Conservation (phyloP, 2,329 filamentous ascomycete species). For the Gyromitra esculenta region DNA sequence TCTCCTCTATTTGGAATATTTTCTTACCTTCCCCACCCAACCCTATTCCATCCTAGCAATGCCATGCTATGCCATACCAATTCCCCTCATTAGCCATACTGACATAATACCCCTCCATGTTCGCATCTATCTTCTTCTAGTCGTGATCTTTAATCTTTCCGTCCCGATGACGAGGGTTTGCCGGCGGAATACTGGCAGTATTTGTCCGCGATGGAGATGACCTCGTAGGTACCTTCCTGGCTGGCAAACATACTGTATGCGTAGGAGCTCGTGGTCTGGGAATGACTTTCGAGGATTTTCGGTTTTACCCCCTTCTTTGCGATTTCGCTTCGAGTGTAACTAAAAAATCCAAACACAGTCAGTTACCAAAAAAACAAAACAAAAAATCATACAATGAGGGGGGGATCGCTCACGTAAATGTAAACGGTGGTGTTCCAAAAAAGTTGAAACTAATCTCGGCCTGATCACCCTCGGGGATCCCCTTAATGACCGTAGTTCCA, state of each 20-base stretch:
- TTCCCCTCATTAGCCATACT: not conserved
- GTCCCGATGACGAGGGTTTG: constrained; percentile 40
- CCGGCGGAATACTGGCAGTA: constrained; percentile 74
- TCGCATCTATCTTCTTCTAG: not conserved
- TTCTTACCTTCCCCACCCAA: not conserved
- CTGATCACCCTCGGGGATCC: constrained; percentile 96
- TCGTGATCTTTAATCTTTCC: constrained; percentile 40
- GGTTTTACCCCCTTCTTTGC: constrained; percentile 79
- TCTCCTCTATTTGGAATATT: constrained; percentile 16
- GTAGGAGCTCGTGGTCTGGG: constrained; percentile 83
- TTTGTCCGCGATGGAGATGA: constrained; percentile 92
- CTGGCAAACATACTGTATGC: constrained; percentile 83
- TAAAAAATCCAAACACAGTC: constrained; percentile 56
- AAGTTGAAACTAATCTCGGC: constrained; percentile 95
- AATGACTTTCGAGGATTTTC: constrained; percentile 86
- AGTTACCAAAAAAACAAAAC: constrained; percentile 5
- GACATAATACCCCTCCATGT: not conserved
- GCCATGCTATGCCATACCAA: not conserved
- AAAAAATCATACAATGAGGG: constrained; percentile 1
- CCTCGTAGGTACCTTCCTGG: constrained; percentile 96
- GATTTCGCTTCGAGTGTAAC: constrained; percentile 88
- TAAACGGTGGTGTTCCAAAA: constrained; percentile 93
- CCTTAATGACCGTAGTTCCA: constrained; percentile 80
- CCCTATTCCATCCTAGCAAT: not conserved
- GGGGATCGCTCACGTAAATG: constrained; percentile 74